Evolutionary conservation across 768 basidiomycete species (phyloP), one percentile per base, ranked within the genome.

Genomic region (Polyporus arcularius): DNA sequence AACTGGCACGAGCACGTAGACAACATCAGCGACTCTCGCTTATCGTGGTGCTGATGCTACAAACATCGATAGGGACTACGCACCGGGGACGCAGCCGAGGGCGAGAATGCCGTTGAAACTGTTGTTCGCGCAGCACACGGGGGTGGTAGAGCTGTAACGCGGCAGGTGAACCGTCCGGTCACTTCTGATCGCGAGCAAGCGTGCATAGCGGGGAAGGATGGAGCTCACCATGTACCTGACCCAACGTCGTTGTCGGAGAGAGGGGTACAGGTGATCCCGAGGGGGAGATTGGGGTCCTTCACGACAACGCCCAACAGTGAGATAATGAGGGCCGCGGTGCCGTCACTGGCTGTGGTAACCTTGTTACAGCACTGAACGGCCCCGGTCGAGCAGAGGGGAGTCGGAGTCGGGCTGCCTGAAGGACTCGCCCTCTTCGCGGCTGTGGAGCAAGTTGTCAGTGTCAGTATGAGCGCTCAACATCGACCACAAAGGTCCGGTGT

Each of bases 361-460:
- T 53, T 8, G 4, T 65, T 14, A 55, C 64, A 65, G 64, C 64
- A 65, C 54, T 65, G 57, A 31, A 65, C 39, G 50, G 53, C 53
- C 15, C 64, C 64, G 40, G 64, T 62, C 38, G 50, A 48, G 57
- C 64, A 65, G 35, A 16, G 21, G 9, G 54, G 21, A 8, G 52
- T 38, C 38, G 60, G 59, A 3, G 21, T 26, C 21, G 21, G 21
- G 21, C 2, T 32, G 40, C 38, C 10, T 7, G 60, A 61, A 3
- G 60, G 60, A 48, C 50, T 55, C 28, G 47, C 9, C 18, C 21
- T 26, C 21, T 55, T 51, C 3, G 60, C 58, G 21, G 32, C 58
- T 58, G 31, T 12, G 31, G 38, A 16, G 14, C 14, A 39, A 16
- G 16, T 11, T 9, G 7, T 47, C 45, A 38, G 32, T 21, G 39